Base-by-base conservation (phyloP, 2,329 filamentous ascomycete genomes). In the Gaeumannomyces sp. region DNA sequence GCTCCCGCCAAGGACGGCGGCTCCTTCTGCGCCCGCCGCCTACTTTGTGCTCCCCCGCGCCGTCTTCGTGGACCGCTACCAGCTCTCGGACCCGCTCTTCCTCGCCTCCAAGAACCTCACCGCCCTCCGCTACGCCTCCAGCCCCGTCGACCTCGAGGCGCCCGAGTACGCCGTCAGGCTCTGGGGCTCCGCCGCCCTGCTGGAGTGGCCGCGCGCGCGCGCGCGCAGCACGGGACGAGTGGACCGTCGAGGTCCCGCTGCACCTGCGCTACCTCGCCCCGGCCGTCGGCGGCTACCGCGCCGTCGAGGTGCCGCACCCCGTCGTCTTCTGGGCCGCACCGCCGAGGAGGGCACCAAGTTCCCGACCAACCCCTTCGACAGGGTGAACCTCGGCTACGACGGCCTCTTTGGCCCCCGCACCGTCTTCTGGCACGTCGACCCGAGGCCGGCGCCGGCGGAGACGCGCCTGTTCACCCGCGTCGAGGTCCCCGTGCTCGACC, bases 41-140 rank as follows among this genome's bases (percentile, higher is more conserved):
- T 92, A 96, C 75, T 78, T 97, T 31, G 96, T 92, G 0, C 84
- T 97, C 3, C 93, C 94, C 1, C 90, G 89, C 31, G 78, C 83
- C 61, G 81, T 97, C 67, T 97, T 98, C 76, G 86, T 90, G 56
- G 94, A 98, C 79, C 88, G 89, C 72, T 96, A 97, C 77, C 92
- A 96, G 76, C 84, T 97, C 66, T 81, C 80, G 29, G 91, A 93
- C 73, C 76, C 84, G 0, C 81, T 97, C 6, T 95, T 96, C 77
- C 83, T 96, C 35, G 76, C 85, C 4, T 93, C 92, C 0, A 92
- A 96, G 71, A 92, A 96, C 72, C 82, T 97, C 27, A 80, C 83
- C 2, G 80, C 84, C 2, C 78, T 96, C 57, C 87, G 83, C 59
- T 86, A 89, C 68, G 83, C 92, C 19, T 87, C 87, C 31, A 85